Conservation (phyloP, 805 yeast species). For the Starmerella tilneyi region DNA sequence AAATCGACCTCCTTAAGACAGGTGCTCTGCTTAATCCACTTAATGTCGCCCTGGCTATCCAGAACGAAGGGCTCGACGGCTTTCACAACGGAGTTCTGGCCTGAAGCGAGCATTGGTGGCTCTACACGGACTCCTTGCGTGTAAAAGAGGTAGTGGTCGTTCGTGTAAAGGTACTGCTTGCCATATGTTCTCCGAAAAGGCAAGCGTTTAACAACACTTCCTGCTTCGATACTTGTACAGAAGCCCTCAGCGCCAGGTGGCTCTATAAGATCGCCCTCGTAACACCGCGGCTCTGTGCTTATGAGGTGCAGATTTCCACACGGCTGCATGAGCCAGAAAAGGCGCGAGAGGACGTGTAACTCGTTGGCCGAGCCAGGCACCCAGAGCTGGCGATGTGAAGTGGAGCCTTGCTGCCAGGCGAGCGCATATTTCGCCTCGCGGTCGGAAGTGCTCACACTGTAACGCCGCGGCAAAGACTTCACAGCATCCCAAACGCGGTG, state of each 20-base stretch:
- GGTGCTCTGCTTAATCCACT: conserved; percentile 43
- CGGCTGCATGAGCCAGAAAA: conserved; percentile 11
- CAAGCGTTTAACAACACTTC: neutral
- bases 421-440: conserved; percentile 9
- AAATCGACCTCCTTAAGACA: conserved; percentile 37
- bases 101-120: conserved; percentile 41
- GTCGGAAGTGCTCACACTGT: neutral
- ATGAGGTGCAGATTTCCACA: conserved; percentile 4
- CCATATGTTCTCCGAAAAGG: conserved; percentile 33
- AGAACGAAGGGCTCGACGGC: conserved; percentile 47
- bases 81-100: conserved; percentile 22
- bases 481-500: conserved; percentile 1
- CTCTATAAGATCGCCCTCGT: conserved; percentile 33
- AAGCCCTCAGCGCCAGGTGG: conserved; percentile 81
- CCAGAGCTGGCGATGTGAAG: conserved; percentile 16
- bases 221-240: conserved; percentile 38
- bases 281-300: conserved; percentile 16
- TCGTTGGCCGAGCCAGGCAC: conserved; percentile 8
- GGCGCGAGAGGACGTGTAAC: conserved; percentile 11
- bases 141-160: conserved; percentile 51
- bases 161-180: conserved; percentile 50
- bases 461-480: conserved; percentile 1
- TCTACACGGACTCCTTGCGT: conserved; percentile 44
- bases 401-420: conserved; percentile 14
- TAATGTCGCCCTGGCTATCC: conserved; percentile 38